phyloP scores from a whole-genome alignment of 2,329 filamentous ascomycete genomes.

The Hymenoscyphus fraxineus region DNA sequence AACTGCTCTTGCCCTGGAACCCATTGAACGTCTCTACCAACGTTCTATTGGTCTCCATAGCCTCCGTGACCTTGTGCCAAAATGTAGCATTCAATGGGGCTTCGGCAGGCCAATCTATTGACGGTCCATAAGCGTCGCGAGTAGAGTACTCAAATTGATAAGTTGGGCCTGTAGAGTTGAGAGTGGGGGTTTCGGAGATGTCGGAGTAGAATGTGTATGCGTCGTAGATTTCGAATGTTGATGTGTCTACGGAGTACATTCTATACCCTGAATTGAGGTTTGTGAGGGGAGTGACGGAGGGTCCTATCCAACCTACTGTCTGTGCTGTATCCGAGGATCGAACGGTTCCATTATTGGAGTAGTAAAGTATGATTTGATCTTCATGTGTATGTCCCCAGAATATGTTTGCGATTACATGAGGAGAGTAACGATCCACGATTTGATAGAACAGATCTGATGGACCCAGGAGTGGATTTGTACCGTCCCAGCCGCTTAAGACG shows the following conservation, averaged over 20 bases:
- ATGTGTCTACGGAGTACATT: constrained; percentile 53
- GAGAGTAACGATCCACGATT: constrained; percentile 51
- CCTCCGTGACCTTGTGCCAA: constrained; percentile 55
- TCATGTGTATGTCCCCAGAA: constrained; percentile 56
- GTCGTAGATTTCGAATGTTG: constrained; percentile 49
- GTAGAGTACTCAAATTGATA: constrained; percentile 50
- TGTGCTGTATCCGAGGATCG: constrained; percentile 41
- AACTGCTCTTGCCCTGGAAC: constrained; percentile 49
- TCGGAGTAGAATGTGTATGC: constrained; percentile 52
- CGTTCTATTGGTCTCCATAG: constrained; percentile 48
- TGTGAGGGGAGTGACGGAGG: constrained; percentile 49
- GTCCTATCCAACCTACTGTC: constrained; percentile 49
- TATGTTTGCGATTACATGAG: constrained; percentile 51
- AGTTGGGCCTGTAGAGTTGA: constrained; percentile 43
- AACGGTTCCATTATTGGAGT: constrained; percentile 48
- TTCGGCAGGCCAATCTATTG: constrained; percentile 42
- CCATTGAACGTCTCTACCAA: constrained; percentile 50
- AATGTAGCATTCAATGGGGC: constrained; percentile 56
- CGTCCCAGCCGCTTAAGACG: constrained; percentile 54
- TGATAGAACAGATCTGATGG: constrained; percentile 53
- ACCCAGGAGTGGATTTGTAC: constrained; percentile 49
- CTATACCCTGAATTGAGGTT: constrained; percentile 52
- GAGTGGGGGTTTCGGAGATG: constrained; percentile 41
- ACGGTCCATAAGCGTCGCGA: constrained; percentile 44
- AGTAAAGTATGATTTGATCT: constrained; percentile 52